Evolutionary conservation across 2,329 filamentous ascomycete species (phyloP).

Genomic region (Fusarium sarcochroum): DNA sequence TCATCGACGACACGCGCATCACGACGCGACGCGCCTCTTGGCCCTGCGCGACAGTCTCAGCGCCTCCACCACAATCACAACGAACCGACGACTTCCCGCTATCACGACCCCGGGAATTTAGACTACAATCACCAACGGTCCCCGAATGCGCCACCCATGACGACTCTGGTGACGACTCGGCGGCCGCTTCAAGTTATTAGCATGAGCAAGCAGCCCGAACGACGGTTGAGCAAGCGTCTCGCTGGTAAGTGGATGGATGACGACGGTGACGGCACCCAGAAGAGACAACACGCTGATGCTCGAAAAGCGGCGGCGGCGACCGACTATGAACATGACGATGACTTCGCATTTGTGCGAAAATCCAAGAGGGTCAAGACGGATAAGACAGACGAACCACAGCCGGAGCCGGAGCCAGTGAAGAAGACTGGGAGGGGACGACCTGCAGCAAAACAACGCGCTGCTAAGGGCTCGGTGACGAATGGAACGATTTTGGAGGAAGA

Average conservation of each 20-base stretch:
- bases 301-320: conserved; percentile 51
- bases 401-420: conserved; percentile 60
- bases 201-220: conserved; percentile 76
- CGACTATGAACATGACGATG: conserved; percentile 80
- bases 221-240: conserved; percentile 74
- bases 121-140: conserved; percentile 44
- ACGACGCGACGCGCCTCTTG: conserved; percentile 42
- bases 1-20: conserved; percentile 5
- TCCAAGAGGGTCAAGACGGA: conserved; percentile 75
- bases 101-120: conserved; percentile 34
- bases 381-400: conserved; percentile 56
- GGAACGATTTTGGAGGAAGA: conserved; percentile 43
- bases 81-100: conserved; percentile 30
- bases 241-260: conserved; percentile 65
- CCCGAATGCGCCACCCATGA: conserved; percentile 71
- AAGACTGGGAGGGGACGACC: conserved; percentile 54
- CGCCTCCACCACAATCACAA: conserved; percentile 17
- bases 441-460: conserved; percentile 53
- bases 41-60: conserved; percentile 31
- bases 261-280: conserved; percentile 9
- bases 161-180: conserved; percentile 76
- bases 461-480: conserved; percentile 51
- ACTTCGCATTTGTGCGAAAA: conserved; percentile 80
- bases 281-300: conserved; percentile 36
- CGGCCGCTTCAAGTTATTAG: conserved; percentile 76